Evolutionary conservation across 805 yeast genomes (phyloP), one percentile per base, ranked within the genome.

Genomic region (Cyberlindnera sargentensis): DNA sequence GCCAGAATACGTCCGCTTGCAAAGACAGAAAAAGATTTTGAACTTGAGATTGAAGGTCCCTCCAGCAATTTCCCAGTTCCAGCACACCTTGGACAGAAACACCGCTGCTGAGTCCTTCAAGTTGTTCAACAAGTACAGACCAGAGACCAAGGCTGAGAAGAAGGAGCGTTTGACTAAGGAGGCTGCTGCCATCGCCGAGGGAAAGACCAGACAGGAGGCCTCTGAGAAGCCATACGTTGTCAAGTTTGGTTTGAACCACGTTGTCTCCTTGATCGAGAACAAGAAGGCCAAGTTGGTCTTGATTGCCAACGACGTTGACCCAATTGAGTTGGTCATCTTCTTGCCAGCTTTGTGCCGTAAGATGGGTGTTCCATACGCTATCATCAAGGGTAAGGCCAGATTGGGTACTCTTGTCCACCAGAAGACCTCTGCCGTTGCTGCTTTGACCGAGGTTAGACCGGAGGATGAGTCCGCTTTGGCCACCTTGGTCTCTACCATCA

Each of bases 291-390:
- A 88, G 75, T 81, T 91, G 63, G 97, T 91, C 53, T 81, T 91
- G 72, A 91, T 91, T 65, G 98, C 99, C 70, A 84, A 91, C 78
- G 99, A 91, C 63, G 99, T 91, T 64, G 99, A 91, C 80, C 99
- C 99, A 67, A 86, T 91, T 67, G 99, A 91, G 78, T 80, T 91
- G 68, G 98, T 91, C 60, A 77, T 91, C 65, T 91, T 87, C 84
- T 77, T 91, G 63, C 99, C 99, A 68, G 97, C 99, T 73, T 81
- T 91, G 68, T 91, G 97, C 80, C 88, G 91, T 78, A 93, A 93
- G 84, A 82, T 91, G 95, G 98, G 97, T 76, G 90, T 93, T 57
- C 98, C 99, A 70, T 90, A 90, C 80, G 97, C 98, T 56, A 84
- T 90, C 68, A 86, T 90, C 68, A 89, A 89, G 83, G 96, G 96